These are phyloP conservation scores for Mediolabrus comicus DNA, from an alignment of 108 stramenopile genomes.

Conservation along the genomic window DNA sequence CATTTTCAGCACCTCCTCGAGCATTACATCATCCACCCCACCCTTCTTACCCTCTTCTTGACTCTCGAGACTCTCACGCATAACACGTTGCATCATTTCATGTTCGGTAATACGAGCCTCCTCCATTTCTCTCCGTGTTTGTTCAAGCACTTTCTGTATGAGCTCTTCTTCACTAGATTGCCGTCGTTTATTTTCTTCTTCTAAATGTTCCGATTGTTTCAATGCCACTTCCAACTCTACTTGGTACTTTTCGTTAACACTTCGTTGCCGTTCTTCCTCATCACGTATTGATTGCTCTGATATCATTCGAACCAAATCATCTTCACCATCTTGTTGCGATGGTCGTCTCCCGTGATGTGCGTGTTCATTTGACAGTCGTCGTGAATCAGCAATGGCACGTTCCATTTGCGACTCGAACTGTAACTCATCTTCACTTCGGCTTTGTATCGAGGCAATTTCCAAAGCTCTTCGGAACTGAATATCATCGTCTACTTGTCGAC, in stretches of 20 bases:
- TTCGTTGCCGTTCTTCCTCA: neutral
- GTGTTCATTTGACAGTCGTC: neutral
- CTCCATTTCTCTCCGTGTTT: neutral
- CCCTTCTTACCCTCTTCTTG: neutral
- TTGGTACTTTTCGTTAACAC: neutral
- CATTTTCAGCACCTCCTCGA: conserved; percentile 11
- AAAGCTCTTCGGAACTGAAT: conserved; percentile 16
- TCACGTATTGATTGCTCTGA: neutral
- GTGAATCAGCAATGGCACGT: neutral
- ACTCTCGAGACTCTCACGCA: neutral
- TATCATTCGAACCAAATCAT: neutral
- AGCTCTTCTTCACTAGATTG: conserved; percentile 8
- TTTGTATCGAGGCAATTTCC: conserved; percentile 2
- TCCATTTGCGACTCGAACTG: neutral
- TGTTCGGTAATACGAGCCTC: neutral
- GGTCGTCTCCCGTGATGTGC: too few relatives aligned
- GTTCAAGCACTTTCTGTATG: neutral
- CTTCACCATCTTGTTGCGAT: neutral
- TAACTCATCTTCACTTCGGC: neutral
- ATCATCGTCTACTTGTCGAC: conserved; percentile 12
- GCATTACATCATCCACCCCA: neutral
- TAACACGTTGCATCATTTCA: neutral
- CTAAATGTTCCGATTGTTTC: conserved; percentile 5
- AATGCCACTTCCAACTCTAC: conserved; percentile 5
- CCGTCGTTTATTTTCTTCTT: neutral